Evolutionary conservation across 2,329 filamentous ascomycete species (phyloP).

Genomic region (Nigrograna mackinnonii): DNA sequence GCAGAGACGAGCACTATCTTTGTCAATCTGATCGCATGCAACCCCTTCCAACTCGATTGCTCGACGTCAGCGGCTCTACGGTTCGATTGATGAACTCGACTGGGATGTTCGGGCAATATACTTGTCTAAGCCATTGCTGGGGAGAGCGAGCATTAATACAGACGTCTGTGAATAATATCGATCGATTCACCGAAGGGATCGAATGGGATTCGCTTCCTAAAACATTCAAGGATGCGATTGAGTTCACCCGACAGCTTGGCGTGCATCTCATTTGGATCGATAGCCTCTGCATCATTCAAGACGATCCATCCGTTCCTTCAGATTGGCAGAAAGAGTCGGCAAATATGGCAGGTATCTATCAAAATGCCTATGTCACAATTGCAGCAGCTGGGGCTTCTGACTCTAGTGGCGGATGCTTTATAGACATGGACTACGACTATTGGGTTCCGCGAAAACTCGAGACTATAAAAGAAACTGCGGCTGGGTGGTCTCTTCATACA

Average conservation of each 20-base stretch:
- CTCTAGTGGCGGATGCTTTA: neutral
- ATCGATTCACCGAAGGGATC: conserved; percentile 1
- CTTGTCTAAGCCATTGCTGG: conserved; percentile 15
- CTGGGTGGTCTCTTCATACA: neutral
- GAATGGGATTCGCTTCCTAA: conserved; percentile 7
- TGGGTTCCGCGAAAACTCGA: too few relatives aligned
- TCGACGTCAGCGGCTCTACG: neutral
- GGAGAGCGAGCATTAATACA: conserved; percentile 10
- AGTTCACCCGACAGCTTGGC: conserved; percentile 14
- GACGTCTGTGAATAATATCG: conserved; percentile 1
- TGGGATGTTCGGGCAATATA: neutral
- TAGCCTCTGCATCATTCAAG: conserved; percentile 16
- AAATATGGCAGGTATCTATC: conserved; percentile 1
- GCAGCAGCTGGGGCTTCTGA: neutral
- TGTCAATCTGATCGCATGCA: too few relatives aligned
- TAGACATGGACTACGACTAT: too few relatives aligned
- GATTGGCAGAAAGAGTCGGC: conserved; percentile 2
- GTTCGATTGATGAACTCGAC: neutral
- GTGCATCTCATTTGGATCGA: conserved; percentile 29
- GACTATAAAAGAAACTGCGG: neutral
- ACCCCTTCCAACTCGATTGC: neutral
- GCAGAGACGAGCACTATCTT: too few relatives aligned
- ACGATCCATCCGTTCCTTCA: conserved; percentile 4
- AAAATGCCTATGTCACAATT: conserved; percentile 1
- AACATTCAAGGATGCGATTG: conserved; percentile 19